phyloP scores from a whole-genome alignment of 2,329 filamentous ascomycete species.

The Emericellopsis cladophorae region DNA sequence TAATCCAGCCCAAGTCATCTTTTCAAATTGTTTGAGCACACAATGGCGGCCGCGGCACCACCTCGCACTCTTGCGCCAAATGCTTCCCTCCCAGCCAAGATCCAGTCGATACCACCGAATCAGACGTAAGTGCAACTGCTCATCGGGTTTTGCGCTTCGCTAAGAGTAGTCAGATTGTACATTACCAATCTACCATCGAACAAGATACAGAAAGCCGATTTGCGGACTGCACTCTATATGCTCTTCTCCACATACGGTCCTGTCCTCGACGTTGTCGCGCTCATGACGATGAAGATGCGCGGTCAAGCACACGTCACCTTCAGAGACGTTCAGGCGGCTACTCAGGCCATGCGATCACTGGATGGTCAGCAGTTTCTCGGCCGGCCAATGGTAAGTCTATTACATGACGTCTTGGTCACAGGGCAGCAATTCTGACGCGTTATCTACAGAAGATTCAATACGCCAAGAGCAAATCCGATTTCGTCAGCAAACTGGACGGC shows the following conservation, averaged over 20 bases:
- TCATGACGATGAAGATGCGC: conserved; percentile 86
- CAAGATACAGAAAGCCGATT: conserved; percentile 80
- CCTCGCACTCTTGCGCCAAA: conserved; percentile 26
- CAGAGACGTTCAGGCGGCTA: conserved; percentile 79
- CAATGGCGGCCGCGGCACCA: conserved; percentile 24
- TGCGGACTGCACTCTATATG: conserved; percentile 80
- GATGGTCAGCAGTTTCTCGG: conserved; percentile 82
- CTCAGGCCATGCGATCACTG: conserved; percentile 81
- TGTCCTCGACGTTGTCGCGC: conserved; percentile 79
- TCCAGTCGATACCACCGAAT: conserved; percentile 50
- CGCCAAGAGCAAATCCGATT: conserved; percentile 78
- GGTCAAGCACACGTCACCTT: conserved; percentile 92
- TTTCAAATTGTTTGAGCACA: background rate
- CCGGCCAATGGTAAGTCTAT: conserved; percentile 58
- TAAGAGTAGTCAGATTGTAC: conserved; percentile 52
- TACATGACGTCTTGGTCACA: background rate
- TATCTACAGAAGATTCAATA: conserved; percentile 71
- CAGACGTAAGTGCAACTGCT: conserved; percentile 50
- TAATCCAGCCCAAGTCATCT: too few relatives aligned
- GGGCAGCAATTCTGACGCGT: background rate
- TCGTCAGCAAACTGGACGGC: conserved; percentile 82
- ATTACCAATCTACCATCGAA: conserved; percentile 73
- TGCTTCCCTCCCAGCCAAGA: conserved; percentile 33
- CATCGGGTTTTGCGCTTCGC: background rate
- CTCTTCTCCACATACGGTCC: conserved; percentile 90